Evolutionary conservation across 345 rosid genomes (phyloP), one percentile per base, ranked within the genome.

Genomic region (Brassica incana): DNA sequence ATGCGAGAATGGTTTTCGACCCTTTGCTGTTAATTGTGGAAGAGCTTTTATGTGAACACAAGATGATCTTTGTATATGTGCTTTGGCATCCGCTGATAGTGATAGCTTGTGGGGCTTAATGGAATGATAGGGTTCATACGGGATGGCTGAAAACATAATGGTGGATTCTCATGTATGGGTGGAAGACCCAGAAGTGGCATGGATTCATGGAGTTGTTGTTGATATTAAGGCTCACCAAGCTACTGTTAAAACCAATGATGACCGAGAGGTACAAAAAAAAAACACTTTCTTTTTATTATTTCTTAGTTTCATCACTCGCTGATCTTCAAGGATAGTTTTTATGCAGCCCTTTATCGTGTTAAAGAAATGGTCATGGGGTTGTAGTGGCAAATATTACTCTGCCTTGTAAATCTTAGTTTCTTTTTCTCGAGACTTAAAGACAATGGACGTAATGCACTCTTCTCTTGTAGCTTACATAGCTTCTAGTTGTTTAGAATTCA

Each of bases 151-250:
- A 58, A 85, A 83, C 38, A 81, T 94, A 60, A 64, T 75, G 54
- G 80, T 84, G 52, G 97, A 92, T 78, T 81, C 92, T 72, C 93
- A 86, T 82, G 81, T 94, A 52, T 94, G 98, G 98, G 86, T 91
- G 75, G 89, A 63, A 80, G 92, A 92, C 82, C 83, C 88, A 3
- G 85, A 87, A 2, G 56, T 67, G 10, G 93, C 89, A 59, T 94
- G 95, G 92, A 58, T 81, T 48, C 92, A 88, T 81, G 98, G 98
- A n/a, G 76, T 84, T 75, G 95, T 92, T 8, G 43, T 81, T 14
- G 84, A 83, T 33, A 83, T 91, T 11, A 78, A 58, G 66, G 92
- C 83, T 71, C 77, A 84, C 23, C 87, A 90, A 76, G 97, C 90
- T 16, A 90, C 88, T 80, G 76, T 92, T 76, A 84, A 84, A 83